Evolutionary conservation across 116 monocot species (phyloP).

Genomic region (Trichopus zeylanicus): DNA sequence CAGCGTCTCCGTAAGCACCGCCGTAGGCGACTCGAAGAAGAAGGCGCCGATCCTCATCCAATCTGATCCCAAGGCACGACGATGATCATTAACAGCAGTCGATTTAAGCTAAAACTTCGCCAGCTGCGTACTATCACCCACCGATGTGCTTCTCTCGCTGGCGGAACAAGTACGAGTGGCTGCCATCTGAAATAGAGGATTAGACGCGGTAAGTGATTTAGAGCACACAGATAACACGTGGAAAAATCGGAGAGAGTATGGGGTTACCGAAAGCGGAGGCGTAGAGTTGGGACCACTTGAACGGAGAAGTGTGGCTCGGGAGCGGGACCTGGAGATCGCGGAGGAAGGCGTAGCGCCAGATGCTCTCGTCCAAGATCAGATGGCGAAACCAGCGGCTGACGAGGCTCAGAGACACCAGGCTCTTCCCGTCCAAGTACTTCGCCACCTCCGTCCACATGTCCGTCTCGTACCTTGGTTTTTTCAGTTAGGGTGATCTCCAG

Average conservation of each 20-base stretch:
- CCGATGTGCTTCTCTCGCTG: conserved; percentile 87
- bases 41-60: conserved; percentile 91
- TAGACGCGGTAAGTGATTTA: conserved; percentile 14
- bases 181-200: conserved; percentile 43
- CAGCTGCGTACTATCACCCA: too few species aligned
- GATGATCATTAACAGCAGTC: neutral
- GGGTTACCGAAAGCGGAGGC: conserved; percentile 63
- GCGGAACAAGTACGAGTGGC: conserved; percentile 66
- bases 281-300: conserved; percentile 71
- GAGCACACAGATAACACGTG: too few species aligned
- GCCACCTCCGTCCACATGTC: conserved; percentile 95
- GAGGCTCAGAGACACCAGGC: conserved; percentile 44
- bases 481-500: neutral
- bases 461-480: conserved; percentile 53
- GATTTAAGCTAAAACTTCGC: too few species aligned
- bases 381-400: conserved; percentile 66
- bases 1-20: conserved; percentile 62
- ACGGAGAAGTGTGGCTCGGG: conserved; percentile 18
- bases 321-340: conserved; percentile 73
- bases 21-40: conserved; percentile 56
- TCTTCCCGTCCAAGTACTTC: conserved; percentile 61
- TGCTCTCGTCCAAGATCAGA: conserved; percentile 58
- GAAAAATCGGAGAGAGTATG: neutral
- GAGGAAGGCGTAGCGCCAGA: conserved; percentile 82
- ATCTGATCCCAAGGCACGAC: conserved; percentile 29